A percentile compares a stretch with the other conserved stretches of the same genome.
phyloP scores from a whole-genome alignment of 2,329 filamentous ascomycete species.

The Calonectria honghensis region DNA sequence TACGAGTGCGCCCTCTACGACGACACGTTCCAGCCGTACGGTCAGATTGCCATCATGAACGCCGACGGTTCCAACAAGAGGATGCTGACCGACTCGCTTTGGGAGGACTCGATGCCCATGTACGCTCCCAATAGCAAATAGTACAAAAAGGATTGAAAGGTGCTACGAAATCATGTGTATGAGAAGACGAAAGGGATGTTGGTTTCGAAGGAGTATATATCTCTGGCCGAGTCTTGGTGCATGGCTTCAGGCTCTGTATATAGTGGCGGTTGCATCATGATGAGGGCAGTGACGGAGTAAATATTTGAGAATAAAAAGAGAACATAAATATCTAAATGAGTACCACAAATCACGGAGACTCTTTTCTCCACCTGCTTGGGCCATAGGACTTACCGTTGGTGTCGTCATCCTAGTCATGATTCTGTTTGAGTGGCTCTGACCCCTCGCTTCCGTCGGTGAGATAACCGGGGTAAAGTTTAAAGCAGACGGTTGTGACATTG shows the following conservation, averaged over 20 bases:
- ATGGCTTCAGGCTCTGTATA: neutral
- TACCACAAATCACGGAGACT: neutral
- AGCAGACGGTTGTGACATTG: neutral
- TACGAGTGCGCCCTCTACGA: conserved; percentile 13
- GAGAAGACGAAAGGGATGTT: neutral
- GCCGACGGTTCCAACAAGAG: neutral
- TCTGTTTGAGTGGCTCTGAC: neutral
- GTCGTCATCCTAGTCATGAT: neutral
- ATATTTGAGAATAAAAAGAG: neutral
- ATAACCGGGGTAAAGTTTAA: neutral
- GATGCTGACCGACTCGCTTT: neutral
- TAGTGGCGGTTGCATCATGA: neutral
- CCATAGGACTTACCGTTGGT: neutral
- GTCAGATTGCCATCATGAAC: conserved; percentile 19
- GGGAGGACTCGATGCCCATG: conserved; percentile 4
- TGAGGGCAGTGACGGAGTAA: neutral
- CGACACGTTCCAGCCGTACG: conserved; percentile 1
- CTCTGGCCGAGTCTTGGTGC: neutral
- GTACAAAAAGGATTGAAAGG: too few species aligned
- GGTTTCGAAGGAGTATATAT: neutral
- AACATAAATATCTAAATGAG: neutral
- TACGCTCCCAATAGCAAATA: neutral
- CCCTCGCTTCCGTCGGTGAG: neutral
- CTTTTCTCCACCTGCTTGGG: neutral
- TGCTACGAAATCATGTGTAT: neutral